These are phyloP conservation scores for Phytopythium ostracodes DNA, from an alignment of 352 stramenopile genomes.

Conservation along the genomic window DNA sequence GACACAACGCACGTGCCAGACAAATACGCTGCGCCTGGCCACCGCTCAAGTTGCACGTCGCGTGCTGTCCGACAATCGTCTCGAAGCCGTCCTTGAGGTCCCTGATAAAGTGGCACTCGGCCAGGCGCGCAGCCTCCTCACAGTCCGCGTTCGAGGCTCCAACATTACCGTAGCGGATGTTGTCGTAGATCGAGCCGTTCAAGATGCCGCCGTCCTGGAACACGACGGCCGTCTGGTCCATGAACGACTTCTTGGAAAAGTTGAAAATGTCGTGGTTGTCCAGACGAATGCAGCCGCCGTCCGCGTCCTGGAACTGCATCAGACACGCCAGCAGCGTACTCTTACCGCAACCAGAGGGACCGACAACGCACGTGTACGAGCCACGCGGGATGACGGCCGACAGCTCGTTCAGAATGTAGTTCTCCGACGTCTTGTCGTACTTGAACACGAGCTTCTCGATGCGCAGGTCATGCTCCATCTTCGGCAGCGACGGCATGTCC, in stretches of 20 bases:
- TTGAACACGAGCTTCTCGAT: conserved; percentile 84
- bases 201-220: conserved; percentile 87
- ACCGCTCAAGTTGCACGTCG: conserved; percentile 84
- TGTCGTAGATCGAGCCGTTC: conserved; percentile 87
- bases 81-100: conserved; percentile 79
- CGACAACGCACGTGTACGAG: conserved; percentile 83
- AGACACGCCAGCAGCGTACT: conserved; percentile 83
- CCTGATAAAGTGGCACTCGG: conserved; percentile 82
- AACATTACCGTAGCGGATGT: conserved; percentile 82
- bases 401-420: conserved; percentile 80
- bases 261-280: conserved; percentile 84
- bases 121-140: conserved; percentile 70
- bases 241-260: conserved; percentile 85
- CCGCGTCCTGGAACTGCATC: conserved; percentile 87
- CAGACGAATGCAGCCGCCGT: conserved; percentile 74
- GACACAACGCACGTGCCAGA: conserved; percentile 74
- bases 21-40: conserved; percentile 86
- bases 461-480: conserved; percentile 80
- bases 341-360: conserved; percentile 83
- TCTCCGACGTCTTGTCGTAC: conserved; percentile 82
- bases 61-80: conserved; percentile 82
- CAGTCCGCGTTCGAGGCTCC: conserved; percentile 72
- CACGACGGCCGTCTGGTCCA: conserved; percentile 83
- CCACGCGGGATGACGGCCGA: conserved; percentile 64
- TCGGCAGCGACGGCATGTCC: conserved; percentile 63